Evolutionary conservation across 2,329 filamentous ascomycete species (phyloP), one percentile per base, ranked within the genome.

Genomic region (Orbilia brochopaga): DNA sequence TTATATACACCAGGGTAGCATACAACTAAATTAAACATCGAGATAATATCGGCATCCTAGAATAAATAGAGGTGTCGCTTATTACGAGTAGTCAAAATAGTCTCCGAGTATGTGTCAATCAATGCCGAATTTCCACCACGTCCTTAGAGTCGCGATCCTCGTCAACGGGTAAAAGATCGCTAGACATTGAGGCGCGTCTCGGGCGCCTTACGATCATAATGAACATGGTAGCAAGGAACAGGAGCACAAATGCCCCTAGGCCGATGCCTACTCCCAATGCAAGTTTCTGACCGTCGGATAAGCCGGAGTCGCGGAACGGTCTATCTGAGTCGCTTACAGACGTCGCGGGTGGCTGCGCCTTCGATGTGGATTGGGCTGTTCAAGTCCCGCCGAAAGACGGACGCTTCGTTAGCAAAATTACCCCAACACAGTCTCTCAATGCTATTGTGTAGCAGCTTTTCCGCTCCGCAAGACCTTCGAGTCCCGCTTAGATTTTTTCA

Each of bases 231-330:
- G 21, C n/a, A n/a, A 70, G 44, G 44, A 70, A 70, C 15, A 64
- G n/a, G 30, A 70, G 59, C 7, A 70, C 66, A 10, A 59, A 30
- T n/a, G 64, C 35, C 8, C 66, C 66, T 15, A 70, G 46, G 23
- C 66, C 66, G 10, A 69, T 56, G 13, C 64, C 64, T 2, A 70
- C 54, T n/a, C 66, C 66, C 17, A 70, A 23, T 6, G 66, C 66
- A 11, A 70, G 46, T 59, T 60, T 70, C n/a, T 59, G 56, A 10
- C 58, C 55, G 35, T 35, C n/a, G 23, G 66, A 70, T 24, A 70
- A 48, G 19, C 66, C 66, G 2, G 59, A 35, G 11, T 56, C 55
- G 19, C 46, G 35, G 19, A 46, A 62, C 27, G 46, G 6, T 51
- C 19, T 23, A 15, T 51, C 37, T n/a, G 42, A 3, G 17, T 21